Conservation (phyloP, 495 filamentous ascomycete species). For the Hypoxylon rickii region DNA sequence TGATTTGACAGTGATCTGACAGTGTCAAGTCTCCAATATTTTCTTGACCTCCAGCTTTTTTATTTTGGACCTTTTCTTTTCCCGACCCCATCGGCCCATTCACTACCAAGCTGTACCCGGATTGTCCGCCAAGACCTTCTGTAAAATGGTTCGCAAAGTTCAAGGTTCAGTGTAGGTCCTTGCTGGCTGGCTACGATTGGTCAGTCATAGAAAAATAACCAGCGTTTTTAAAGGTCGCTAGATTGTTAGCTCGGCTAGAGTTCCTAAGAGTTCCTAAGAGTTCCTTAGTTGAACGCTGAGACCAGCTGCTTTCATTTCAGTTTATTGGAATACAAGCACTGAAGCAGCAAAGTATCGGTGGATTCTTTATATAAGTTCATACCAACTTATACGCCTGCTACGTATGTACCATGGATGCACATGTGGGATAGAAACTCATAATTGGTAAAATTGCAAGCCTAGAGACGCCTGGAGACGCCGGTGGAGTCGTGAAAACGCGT, state of each 20-base stretch:
- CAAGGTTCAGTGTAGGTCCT: constrained; percentile 7
- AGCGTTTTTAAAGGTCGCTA: neutral
- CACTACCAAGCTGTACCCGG: neutral
- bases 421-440: too few species aligned
- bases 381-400: neutral
- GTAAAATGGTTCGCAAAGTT: constrained; percentile 4
- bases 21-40: constrained; percentile 10
- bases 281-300: too few species aligned
- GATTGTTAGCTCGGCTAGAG: constrained; percentile 2
- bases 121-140: constrained; percentile 14
- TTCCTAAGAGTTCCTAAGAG: constrained; percentile 18
- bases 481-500: too few species aligned
- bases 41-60: too few species aligned
- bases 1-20: constrained; percentile 28
- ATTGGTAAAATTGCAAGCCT: too few species aligned
- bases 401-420: too few species aligned
- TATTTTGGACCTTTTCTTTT: too few species aligned
- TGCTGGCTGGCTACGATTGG: constrained; percentile 25
- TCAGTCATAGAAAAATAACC: neutral
- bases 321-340: too few species aligned
- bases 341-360: too few species aligned
- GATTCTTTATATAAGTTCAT: neutral
- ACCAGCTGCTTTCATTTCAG: too few species aligned
- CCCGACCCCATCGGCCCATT: too few species aligned
- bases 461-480: too few species aligned